phyloP scores from a whole-genome alignment of 495 filamentous ascomycete species.

The Cetradonia linearis region DNA sequence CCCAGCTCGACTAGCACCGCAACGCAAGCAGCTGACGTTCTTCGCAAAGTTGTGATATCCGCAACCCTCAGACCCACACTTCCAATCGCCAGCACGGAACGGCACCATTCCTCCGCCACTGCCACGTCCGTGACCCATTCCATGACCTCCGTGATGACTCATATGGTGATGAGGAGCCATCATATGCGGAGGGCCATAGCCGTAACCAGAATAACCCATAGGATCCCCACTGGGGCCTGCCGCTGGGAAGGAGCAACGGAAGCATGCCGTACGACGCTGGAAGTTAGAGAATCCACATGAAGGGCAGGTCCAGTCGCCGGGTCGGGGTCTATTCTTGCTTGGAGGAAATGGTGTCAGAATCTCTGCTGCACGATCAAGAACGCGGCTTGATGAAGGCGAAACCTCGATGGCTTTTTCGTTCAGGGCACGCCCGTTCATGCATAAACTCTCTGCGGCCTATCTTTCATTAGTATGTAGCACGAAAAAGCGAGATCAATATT shows the following conservation, averaged over 20 bases:
- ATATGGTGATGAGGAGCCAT: conserved; percentile 72
- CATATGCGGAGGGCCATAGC: conserved; percentile 69
- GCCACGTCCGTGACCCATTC: conserved; percentile 57
- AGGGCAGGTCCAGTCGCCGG: conserved; percentile 97
- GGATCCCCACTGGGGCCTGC: conserved; percentile 65
- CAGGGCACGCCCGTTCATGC: conserved; percentile 96
- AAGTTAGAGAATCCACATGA: conserved; percentile 79
- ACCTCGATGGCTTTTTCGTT: conserved; percentile 99
- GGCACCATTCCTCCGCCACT: conserved; percentile 82
- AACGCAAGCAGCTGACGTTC: conserved; percentile 94
- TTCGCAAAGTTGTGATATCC: conserved; percentile 99
- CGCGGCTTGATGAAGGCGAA: conserved; percentile 87
- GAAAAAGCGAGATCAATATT: not conserved
- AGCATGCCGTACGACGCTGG: conserved; percentile 94
- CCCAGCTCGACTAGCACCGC: conserved; percentile 84
- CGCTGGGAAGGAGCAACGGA: conserved; percentile 95
- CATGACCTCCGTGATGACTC: conserved; percentile 63
- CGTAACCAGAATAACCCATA: conserved; percentile 63
- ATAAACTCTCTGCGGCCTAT: conserved; percentile 87
- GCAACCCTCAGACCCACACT: conserved; percentile 95
- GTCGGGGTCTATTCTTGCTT: conserved; percentile 93
- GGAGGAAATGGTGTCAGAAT: conserved; percentile 95
- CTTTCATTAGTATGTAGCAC: conserved; percentile 20
- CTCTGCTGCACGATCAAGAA: conserved; percentile 88
- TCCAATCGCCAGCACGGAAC: conserved; percentile 98